Conservation (phyloP, 2,329 filamentous ascomycete species). For the Macrophomina phaseolina region DNA sequence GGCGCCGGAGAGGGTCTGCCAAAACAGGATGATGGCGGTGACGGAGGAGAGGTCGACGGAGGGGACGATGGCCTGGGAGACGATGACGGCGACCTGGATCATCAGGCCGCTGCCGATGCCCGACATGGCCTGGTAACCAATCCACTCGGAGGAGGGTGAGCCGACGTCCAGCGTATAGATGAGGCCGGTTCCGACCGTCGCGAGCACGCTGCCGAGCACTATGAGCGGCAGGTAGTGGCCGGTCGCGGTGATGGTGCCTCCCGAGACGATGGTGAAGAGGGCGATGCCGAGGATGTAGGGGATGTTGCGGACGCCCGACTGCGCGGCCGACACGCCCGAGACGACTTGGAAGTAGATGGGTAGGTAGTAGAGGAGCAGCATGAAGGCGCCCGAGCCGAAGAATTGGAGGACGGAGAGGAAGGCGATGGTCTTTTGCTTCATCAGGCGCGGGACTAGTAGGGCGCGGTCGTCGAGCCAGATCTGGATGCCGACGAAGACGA, state of each 20-base stretch:
- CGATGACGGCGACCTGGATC: constrained; percentile 50
- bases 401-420: constrained; percentile 45
- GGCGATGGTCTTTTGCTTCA: constrained; percentile 46
- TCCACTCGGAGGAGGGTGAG: constrained; percentile 49
- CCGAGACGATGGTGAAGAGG: constrained; percentile 35
- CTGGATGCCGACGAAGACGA: constrained; percentile 46
- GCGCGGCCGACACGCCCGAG: constrained; percentile 39
- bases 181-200: constrained; percentile 47
- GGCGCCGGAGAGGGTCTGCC: constrained; percentile 51
- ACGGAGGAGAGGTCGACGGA: constrained; percentile 47
- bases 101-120: constrained; percentile 52
- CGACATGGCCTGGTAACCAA: constrained; percentile 55
- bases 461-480: constrained; percentile 48
- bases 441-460: constrained; percentile 46
- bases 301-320: constrained; percentile 50
- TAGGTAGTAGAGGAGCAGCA: constrained; percentile 52
- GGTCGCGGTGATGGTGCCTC: constrained; percentile 34
- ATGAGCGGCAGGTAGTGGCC: constrained; percentile 45
- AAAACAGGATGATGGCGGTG: constrained; percentile 50
- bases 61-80: constrained; percentile 45
- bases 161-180: constrained; percentile 48
- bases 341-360: constrained; percentile 58
- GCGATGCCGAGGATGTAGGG: constrained; percentile 46
- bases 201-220: constrained; percentile 38
- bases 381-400: constrained; percentile 43